These are phyloP conservation scores for Amaranthus palmeri DNA, from an alignment of 148 eudicot genomes.

Conservation along the genomic window DNA sequence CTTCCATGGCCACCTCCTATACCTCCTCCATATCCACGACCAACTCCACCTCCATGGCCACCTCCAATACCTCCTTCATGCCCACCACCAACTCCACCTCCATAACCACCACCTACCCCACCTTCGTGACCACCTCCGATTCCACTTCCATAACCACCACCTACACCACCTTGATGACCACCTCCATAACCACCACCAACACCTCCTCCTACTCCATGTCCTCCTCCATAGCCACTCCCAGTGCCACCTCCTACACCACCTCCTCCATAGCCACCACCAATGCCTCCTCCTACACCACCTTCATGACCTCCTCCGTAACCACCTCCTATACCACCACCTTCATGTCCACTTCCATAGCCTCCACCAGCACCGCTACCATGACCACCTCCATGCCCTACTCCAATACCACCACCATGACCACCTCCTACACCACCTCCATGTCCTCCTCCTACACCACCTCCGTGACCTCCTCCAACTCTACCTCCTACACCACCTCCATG, in stretches of 20 bases:
- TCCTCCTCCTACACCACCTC: conserved; percentile 10
- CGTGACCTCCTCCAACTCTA: background rate
- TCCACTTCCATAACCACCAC: conserved; percentile 21
- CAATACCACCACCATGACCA: background rate
- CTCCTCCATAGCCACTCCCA: conserved; percentile 16
- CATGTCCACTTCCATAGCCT: conserved; percentile 10
- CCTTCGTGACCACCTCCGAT: conserved; percentile 13
- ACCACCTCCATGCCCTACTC: conserved; percentile 12
- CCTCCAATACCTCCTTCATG: background rate
- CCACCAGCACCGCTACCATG: conserved; percentile 1
- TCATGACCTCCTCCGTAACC: conserved; percentile 13
- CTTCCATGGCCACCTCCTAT: conserved; percentile 12
- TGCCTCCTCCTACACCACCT: conserved; percentile 12
- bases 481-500: conserved; percentile 9
- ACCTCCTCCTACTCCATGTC: conserved; percentile 16
- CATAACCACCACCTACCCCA: background rate
- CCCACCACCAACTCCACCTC: background rate
- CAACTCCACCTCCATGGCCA: conserved; percentile 1
- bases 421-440: too few species aligned
- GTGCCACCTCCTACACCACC: conserved; percentile 7
- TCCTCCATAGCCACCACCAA: conserved; percentile 16
- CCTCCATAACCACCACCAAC: conserved; percentile 19
- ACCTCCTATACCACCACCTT: conserved; percentile 14
- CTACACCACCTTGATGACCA: conserved; percentile 14
- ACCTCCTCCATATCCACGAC: conserved; percentile 12